Evolutionary conservation across 306 rosid species (phyloP).

Genomic region (Vicia villosa): DNA sequence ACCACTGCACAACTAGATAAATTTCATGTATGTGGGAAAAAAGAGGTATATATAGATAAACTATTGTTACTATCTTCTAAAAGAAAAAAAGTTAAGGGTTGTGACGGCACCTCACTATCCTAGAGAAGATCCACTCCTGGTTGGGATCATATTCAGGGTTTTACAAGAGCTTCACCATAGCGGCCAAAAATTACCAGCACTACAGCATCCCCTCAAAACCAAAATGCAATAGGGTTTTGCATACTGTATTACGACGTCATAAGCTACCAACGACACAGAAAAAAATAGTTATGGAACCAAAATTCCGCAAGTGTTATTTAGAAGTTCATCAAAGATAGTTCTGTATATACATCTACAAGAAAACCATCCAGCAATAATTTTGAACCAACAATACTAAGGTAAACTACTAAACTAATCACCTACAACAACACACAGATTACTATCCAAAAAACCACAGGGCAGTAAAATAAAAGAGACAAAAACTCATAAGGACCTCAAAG

Average conservation of each 20-base stretch:
- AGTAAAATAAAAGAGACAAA: neutral
- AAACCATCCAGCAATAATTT: conserved; percentile 16
- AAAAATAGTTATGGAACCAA: neutral
- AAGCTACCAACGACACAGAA: neutral
- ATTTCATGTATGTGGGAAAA: neutral
- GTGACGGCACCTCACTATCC: neutral
- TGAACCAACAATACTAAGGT: neutral
- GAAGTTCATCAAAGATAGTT: conserved; percentile 2
- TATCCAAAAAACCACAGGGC: neutral
- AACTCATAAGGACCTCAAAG: conserved; percentile 7
- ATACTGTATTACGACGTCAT: neutral
- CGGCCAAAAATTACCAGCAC: neutral
- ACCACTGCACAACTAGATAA: neutral
- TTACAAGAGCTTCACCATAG: neutral
- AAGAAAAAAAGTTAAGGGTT: neutral
- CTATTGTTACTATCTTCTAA: neutral
- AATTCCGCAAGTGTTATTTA: neutral
- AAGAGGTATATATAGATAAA: neutral
- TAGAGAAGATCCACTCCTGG: neutral
- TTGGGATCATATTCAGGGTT: neutral
- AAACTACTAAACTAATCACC: conserved; percentile 23
- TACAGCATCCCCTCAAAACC: neutral
- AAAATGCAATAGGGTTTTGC: neutral
- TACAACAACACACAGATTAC: conserved; percentile 23
- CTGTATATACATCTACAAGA: conserved; percentile 32